phyloP scores from a whole-genome alignment of 2,329 filamentous ascomycete genomes.

The Tolypocladium cylindrosporum region DNA sequence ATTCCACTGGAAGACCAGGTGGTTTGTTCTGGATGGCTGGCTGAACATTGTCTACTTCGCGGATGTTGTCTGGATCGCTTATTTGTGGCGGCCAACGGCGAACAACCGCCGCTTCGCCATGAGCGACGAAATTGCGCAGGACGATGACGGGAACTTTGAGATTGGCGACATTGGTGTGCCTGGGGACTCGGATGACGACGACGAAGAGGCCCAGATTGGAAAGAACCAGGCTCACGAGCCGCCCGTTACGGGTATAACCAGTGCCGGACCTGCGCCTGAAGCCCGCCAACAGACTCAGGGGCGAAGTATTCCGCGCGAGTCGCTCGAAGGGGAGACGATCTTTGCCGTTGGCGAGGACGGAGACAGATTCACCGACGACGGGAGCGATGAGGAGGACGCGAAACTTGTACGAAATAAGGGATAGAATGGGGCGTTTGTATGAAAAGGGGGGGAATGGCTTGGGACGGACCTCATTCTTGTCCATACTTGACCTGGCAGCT shows the following conservation, averaged over 20 bases:
- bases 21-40: slow-evolving; percentile 98
- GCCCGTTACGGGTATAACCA: slow-evolving; percentile 14
- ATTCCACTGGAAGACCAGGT: slow-evolving; percentile 92
- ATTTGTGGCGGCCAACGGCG: slow-evolving; percentile 90
- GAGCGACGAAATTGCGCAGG: slow-evolving; percentile 97
- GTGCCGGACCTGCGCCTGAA: slow-evolving; percentile 11
- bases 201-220: slow-evolving; percentile 44
- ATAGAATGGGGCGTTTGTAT: slow-evolving; percentile 1
- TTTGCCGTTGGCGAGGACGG: slow-evolving; percentile 84
- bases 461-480: not conserved
- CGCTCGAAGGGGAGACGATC: slow-evolving; percentile 80
- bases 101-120: slow-evolving; percentile 97
- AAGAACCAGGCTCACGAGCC: slow-evolving; percentile 15
- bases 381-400: slow-evolving; percentile 40
- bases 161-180: slow-evolving; percentile 82
- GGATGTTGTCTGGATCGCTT: slow-evolving; percentile 87
- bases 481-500: not conserved
- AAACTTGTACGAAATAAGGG: slow-evolving; percentile 36
- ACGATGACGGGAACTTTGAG: slow-evolving; percentile 91
- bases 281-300: slow-evolving; percentile 10
- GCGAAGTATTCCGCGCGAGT: slow-evolving; percentile 38
- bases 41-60: slow-evolving; percentile 92
- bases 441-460: not conserved
- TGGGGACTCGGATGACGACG: slow-evolving; percentile 46
- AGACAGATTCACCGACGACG: slow-evolving; percentile 75